A percentile compares a stretch with the other conserved stretches of the same genome.
phyloP scores from a whole-genome alignment of 768 basidiomycete species.

The Clavaria fumosa region DNA sequence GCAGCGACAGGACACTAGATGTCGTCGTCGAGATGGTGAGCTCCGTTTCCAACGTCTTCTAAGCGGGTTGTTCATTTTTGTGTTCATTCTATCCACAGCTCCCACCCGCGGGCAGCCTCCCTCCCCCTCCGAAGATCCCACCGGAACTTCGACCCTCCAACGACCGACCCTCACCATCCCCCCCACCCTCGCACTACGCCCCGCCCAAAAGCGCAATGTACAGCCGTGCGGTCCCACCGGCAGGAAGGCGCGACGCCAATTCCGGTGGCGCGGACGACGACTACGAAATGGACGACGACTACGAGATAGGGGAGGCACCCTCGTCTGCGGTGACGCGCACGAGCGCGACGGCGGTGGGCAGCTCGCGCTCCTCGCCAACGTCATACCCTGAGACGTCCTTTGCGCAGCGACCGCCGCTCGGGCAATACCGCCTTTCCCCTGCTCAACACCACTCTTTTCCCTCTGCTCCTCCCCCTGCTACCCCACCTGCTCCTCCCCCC shows the following conservation, averaged over 20 bases:
- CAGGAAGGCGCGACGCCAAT: no score
- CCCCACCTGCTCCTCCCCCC: slow-evolving; percentile 11
- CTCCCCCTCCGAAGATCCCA: slow-evolving; percentile 3
- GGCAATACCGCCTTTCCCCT: no score
- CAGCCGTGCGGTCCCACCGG: no score
- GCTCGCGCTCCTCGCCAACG: no score
- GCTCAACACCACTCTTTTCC: no score
- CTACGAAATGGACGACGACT: no score
- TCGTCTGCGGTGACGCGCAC: no score
- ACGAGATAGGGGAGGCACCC: no score
- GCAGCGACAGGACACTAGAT: slow-evolving; percentile 37
- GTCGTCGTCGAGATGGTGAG: slow-evolving; percentile 45
- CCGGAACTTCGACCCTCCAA: neutral
- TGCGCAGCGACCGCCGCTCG: no score
- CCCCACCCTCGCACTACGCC: neutral
- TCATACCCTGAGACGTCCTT: no score
- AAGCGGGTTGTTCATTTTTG: slow-evolving; percentile 1
- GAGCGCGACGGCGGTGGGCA: no score
- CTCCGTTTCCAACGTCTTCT: slow-evolving; percentile 7
- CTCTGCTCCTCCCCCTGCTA: slow-evolving; percentile 7
- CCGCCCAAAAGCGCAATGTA: neutral
- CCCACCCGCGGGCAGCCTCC: slow-evolving; percentile 3
- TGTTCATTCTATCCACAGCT: slow-evolving; percentile 2
- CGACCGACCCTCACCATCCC: neutral
- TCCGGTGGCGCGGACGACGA: no score